phyloP scores from a whole-genome alignment of 176 grass and related monocot genomes.

The Aegilops speltoides region DNA sequence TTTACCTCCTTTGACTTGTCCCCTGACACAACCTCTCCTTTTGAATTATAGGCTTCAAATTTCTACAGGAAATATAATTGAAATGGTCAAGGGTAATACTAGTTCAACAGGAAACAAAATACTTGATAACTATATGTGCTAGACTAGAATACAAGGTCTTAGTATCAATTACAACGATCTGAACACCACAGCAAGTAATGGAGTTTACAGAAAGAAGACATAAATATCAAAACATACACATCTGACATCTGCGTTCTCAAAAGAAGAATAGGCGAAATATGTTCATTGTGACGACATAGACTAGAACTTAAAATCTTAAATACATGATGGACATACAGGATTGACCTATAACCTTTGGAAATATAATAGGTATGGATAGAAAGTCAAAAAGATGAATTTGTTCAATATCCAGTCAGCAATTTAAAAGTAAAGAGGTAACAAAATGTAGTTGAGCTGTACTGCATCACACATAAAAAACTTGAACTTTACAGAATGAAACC shows the following conservation, averaged over 20 bases:
- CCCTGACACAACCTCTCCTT: constrained; percentile 75
- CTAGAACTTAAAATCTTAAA: constrained; percentile 1
- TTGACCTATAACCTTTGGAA: neutral
- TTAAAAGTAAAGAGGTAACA: neutral
- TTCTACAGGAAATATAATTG: constrained; percentile 58
- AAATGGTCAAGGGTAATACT: constrained; percentile 6
- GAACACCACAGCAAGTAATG: neutral
- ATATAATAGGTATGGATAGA: neutral
- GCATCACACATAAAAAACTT: neutral
- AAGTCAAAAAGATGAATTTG: constrained; percentile 12
- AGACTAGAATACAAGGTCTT: constrained; percentile 21
- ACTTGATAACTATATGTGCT: neutral
- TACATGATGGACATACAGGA: neutral
- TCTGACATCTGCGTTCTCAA: neutral
- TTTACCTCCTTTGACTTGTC: constrained; percentile 90
- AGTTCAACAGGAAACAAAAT: constrained; percentile 4
- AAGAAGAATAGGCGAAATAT: neutral
- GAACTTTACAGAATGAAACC: constrained; percentile 44
- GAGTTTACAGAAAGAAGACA: constrained; percentile 15
- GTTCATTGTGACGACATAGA: neutral
- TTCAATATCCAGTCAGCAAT: constrained; percentile 8
- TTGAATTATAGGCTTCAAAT: constrained; percentile 94
- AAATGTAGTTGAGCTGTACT: neutral
- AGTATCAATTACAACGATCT: neutral
- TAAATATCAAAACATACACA: constrained; percentile 8